These are phyloP conservation scores for Schwanniomyces sp. DNA, from an alignment of 805 yeast genomes.

Conservation along the genomic window DNA sequence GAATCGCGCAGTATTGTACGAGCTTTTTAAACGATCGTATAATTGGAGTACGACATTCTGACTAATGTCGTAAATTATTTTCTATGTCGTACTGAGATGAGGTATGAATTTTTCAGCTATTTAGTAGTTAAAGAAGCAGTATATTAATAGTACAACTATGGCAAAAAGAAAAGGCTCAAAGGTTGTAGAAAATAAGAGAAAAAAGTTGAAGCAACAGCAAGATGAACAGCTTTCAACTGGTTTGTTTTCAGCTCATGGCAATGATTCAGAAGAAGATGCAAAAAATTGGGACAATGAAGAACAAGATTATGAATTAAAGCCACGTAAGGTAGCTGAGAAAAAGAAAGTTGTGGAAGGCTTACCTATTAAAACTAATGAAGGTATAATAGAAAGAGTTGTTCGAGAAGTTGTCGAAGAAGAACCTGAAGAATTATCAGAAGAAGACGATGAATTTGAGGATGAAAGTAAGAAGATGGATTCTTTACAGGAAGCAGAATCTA, in stretches of 20 bases:
- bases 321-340: slow-evolving; percentile 53
- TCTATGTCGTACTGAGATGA: slow-evolving; percentile 7
- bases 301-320: slow-evolving; percentile 73
- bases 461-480: slow-evolving; percentile 8
- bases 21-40: slow-evolving; percentile 4
- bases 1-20: not conserved
- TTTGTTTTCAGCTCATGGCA: slow-evolving; percentile 21
- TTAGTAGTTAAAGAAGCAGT: not conserved
- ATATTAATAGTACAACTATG: slow-evolving; percentile 15
- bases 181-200: slow-evolving; percentile 28
- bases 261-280: slow-evolving; percentile 14
- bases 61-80: not conserved
- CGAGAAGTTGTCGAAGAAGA: slow-evolving; percentile 25
- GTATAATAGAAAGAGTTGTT: slow-evolving; percentile 68
- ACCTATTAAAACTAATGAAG: slow-evolving; percentile 76
- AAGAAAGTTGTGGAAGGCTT: slow-evolving; percentile 59
- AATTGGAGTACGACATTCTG: not conserved
- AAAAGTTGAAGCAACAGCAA: slow-evolving; percentile 37
- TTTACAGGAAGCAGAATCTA: slow-evolving; percentile 7
- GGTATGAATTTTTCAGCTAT: slow-evolving; percentile 4
- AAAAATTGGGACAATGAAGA: slow-evolving; percentile 69
- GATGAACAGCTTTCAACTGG: slow-evolving; percentile 42
- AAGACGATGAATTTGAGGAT: slow-evolving; percentile 10
- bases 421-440: slow-evolving; percentile 14
- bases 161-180: slow-evolving; percentile 30